Evolutionary conservation across 2,329 filamentous ascomycete species (phyloP), one percentile per base, ranked within the genome.

Genomic region (Rhynchosporium agropyri): DNA sequence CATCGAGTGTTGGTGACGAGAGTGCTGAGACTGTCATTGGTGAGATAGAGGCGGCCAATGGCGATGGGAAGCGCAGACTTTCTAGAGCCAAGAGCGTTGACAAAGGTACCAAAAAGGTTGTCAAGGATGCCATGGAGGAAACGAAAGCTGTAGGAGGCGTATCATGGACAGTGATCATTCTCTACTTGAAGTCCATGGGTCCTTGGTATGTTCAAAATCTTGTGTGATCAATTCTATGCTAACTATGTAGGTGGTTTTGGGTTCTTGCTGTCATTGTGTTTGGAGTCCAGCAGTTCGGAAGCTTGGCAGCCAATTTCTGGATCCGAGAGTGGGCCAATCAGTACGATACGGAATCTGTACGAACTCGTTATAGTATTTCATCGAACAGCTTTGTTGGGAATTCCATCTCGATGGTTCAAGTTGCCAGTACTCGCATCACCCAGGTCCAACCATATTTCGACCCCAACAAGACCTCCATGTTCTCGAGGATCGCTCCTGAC

Each of bases 301-400:
- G 90, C 29, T 89, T 98, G 2, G 91, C 89, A 0, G 96, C 92
- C 42, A 97, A 95, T 71, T 78, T 97, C 57, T 99, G 95, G 95
- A 96, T 99, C 71, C 86, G 91, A 70, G 82, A 94, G 74, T 99
- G 95, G 95, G 90, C 94, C 15, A 96, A 97, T 74, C 89, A 95
- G 64, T 98, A 98, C 74, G 83, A 82, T 62, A 67, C 64, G 10
- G 69, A 73, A 56, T 56, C 56, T 13, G 46, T 67, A 2, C 60
- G 51, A 40, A 33, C 54, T 10, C 56, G 65, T 62, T 56, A 70
- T 28, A 59, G 62, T 42, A 15, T 70, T 8, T 65, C 65, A 10
- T 40, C 69, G 7, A 69, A 64, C 55, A 68, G 45, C 63, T 73
- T 68, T 48, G 55, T 72, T 48, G 70, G 71, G 33, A 73, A 72